A percentile compares a stretch with the other conserved stretches of the same genome.
These are phyloP conservation scores for Apiospora kogelbergensis DNA, from an alignment of 2,329 filamentous ascomycete genomes.

Conservation along the genomic window DNA sequence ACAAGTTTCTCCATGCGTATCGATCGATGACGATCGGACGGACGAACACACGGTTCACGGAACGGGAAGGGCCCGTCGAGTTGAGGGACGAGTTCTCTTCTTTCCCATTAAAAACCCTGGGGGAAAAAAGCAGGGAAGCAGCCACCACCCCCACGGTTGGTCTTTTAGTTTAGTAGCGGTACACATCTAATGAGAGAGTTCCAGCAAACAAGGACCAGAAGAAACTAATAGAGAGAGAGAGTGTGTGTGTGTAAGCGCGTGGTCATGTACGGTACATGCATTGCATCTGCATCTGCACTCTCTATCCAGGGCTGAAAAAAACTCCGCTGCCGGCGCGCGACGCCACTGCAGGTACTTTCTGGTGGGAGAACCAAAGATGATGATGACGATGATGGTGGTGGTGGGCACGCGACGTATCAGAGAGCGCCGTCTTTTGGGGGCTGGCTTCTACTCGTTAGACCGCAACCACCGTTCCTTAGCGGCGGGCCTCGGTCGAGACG, in stretches of 20 bases:
- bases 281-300: not conserved
- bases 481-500: not conserved
- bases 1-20: not conserved
- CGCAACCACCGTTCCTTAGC: not conserved
- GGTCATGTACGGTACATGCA: not conserved
- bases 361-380: not conserved
- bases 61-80: constrained; percentile 3
- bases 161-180: not conserved
- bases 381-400: too few relatives aligned
- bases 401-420: not conserved
- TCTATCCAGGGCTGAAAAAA: not conserved
- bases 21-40: not conserved
- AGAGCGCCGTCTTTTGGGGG: not conserved
- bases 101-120: not conserved
- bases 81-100: not conserved
- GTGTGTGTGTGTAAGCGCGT: not conserved
- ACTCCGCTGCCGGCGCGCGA: not conserved
- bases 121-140: not conserved
- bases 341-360: constrained; percentile 1
- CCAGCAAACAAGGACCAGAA: not conserved
- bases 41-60: not conserved
- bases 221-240: not conserved
- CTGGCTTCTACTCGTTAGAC: not conserved
- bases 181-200: not conserved
- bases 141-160: not conserved